Evolutionary conservation across 73 alveolate genomes (phyloP).

Genomic region (Paramecium sexaurelia): DNA sequence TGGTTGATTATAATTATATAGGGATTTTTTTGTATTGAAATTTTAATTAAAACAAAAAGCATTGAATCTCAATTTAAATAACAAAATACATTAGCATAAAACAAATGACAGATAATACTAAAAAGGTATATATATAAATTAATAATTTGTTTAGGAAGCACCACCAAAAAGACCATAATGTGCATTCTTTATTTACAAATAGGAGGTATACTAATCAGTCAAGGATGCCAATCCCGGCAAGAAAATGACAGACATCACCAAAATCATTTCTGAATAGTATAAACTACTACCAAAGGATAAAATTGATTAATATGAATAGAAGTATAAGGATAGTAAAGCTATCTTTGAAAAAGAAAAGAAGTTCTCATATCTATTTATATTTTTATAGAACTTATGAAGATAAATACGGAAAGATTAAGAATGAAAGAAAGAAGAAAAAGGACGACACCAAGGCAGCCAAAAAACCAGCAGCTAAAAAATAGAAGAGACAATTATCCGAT

Average conservation of each 20-base stretch:
- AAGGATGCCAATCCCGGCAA: conserved; percentile 57
- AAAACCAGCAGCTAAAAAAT: neutral
- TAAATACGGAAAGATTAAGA: conserved; percentile 32
- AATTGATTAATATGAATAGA: conserved; percentile 16
- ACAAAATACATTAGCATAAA: conserved; percentile 36
- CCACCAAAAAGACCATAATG: conserved; percentile 62
- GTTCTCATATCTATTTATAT: neutral
- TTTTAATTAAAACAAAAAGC: conserved; percentile 24
- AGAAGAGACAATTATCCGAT: neutral
- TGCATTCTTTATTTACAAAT: conserved; percentile 57
- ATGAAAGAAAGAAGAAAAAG: conserved; percentile 38
- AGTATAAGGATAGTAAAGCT: conserved; percentile 44
- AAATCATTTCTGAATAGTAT: conserved; percentile 55
- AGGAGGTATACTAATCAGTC: conserved; percentile 45
- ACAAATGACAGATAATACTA: conserved; percentile 53
- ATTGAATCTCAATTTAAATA: conserved; percentile 53
- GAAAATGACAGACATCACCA: conserved; percentile 58
- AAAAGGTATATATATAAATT: conserved; percentile 31
- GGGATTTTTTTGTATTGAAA: conserved; percentile 25
- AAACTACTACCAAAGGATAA: conserved; percentile 9
- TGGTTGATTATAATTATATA: conserved; percentile 7
- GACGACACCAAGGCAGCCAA: neutral
- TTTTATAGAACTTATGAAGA: conserved; percentile 19
- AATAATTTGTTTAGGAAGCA: conserved; percentile 48
- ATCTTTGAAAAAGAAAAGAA: conserved; percentile 41